These are phyloP conservation scores for Takashimella koratensis DNA, from an alignment of 1,284 basidiomycete genomes.

Conservation along the genomic window DNA sequence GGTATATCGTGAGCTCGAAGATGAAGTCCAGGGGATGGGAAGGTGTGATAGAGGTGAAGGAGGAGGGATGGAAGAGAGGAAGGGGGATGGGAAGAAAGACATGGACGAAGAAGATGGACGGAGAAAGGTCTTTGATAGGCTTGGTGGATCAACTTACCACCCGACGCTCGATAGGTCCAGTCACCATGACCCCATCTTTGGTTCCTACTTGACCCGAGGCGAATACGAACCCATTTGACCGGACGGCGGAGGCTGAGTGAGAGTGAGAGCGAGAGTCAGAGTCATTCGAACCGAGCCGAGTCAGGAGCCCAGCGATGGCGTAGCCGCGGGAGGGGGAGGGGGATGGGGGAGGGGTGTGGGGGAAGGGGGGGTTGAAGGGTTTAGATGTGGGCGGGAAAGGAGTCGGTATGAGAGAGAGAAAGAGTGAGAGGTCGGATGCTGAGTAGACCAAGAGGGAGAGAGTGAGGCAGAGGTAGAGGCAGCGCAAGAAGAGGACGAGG, in stretches of 20 bases:
- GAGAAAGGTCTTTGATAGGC: not conserved
- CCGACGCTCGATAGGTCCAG: slow-evolving; percentile 57
- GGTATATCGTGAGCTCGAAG: not conserved
- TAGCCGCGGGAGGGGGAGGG: no score
- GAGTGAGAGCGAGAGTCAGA: not conserved
- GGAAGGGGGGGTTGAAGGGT: no score
- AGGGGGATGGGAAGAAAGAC: not conserved
- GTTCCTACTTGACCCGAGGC: slow-evolving; percentile 61
- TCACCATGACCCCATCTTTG: slow-evolving; percentile 54
- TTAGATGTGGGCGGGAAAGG: not conserved
- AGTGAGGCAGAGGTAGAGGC: not conserved
- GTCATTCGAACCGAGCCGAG: not conserved
- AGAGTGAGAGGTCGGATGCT: slow-evolving; percentile 20
- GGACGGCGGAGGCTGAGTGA: slow-evolving; percentile 38
- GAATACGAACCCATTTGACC: slow-evolving; percentile 56
- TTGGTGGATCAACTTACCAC: slow-evolving; percentile 49
- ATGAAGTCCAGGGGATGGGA: not conserved
- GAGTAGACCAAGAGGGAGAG: slow-evolving; percentile 46
- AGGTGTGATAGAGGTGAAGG: not conserved
- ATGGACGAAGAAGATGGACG: not conserved
- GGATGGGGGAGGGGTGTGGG: no score
- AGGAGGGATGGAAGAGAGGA: slow-evolving; percentile 3
- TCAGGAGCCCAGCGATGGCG: not conserved
- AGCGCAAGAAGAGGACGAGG: not conserved
- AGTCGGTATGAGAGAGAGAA: not conserved